Percentiles rank a stretch among this genome's conserved stretches.
Evolutionary conservation across 139 green algal genomes (phyloP).

Genomic region (Chlorella sp.): DNA sequence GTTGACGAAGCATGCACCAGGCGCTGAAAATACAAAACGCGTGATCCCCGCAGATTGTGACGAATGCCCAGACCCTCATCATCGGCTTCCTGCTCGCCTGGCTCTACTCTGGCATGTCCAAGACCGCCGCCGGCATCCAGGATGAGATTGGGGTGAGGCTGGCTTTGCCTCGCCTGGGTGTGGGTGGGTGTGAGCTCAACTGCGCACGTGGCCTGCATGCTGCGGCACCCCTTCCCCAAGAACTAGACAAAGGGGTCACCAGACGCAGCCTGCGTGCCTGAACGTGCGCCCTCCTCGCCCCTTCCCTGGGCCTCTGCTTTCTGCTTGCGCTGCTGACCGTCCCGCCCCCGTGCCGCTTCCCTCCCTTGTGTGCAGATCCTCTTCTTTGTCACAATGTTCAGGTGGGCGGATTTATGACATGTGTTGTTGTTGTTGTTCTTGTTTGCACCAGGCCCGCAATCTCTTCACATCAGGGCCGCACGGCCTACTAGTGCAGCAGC

Average conservation of each 20-base stretch:
- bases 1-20: no score
- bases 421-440: no score
- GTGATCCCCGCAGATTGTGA: constrained; percentile 36
- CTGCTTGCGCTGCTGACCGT: not conserved
- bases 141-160: constrained; percentile 1
- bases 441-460: no score
- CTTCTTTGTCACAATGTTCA: not conserved
- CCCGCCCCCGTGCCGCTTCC: not conserved
- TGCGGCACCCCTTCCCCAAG: no score
- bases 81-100: constrained; percentile 54
- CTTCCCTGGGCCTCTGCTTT: no score
- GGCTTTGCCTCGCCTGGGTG: not conserved
- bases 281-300: no score
- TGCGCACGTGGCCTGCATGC: not conserved
- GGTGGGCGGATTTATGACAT: not conserved
- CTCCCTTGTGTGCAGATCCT: not conserved
- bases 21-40: no score
- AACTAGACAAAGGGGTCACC: no score
- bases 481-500: not conserved
- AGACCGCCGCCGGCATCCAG: not conserved
- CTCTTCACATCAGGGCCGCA: not conserved
- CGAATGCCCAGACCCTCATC: constrained; percentile 29
- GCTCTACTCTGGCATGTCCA: constrained; percentile 55
- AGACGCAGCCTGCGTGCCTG: no score
- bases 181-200: no score